Base-by-base conservation (phyloP, 768 basidiomycete genomes). In the Stropharia rugosoannulata region DNA sequence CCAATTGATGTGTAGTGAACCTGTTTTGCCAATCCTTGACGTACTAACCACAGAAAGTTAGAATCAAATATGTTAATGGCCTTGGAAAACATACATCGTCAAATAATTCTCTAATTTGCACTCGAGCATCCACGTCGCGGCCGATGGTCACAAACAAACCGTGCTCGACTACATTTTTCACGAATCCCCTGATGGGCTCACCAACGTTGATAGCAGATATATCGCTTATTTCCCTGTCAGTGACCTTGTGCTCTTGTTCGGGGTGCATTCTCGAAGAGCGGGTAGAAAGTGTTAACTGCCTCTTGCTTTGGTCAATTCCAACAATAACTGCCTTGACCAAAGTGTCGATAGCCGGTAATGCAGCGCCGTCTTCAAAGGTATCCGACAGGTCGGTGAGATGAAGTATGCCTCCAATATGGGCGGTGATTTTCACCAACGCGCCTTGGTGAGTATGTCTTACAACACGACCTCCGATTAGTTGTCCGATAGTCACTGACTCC, bases 11-110 rank as follows among this genome's bases (percentile, higher is more conserved):
- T 39, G 80, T 73, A 58, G 80, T 72, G 70, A 98, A 98, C 18
- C 79, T 82, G 25, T 80, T 75, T 73, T 95, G 89, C 96, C 96
- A 99, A 39, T 98, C 95, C 71, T 98, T 97, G 64, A 98, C 83
- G 70, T 83, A 98, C 93, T 97, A 62, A 18, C 58, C 43, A 38
- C 27, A 18, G 19, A 36, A 42, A 22, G 35, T 27, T 51, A 9
- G 18, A 25, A 18, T 10, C 36, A 13, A 35, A 53, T 25, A 27
- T 50, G 15, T 45, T 18, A 18, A 57, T 60, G 83, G 6, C 29
- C 29, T 32, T 32, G 29, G 29, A 32, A 32, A 32, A 65, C 75
- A 42, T 44, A 82, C 82, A 56, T 95, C 93, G 64, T 97, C 92
- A 66, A 96, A 97, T 4, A 96, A 80, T 71, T 97, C 93, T 65